Base-by-base conservation (phyloP, 2,329 filamentous ascomycete genomes). In the Harringtonia lauricola region DNA sequence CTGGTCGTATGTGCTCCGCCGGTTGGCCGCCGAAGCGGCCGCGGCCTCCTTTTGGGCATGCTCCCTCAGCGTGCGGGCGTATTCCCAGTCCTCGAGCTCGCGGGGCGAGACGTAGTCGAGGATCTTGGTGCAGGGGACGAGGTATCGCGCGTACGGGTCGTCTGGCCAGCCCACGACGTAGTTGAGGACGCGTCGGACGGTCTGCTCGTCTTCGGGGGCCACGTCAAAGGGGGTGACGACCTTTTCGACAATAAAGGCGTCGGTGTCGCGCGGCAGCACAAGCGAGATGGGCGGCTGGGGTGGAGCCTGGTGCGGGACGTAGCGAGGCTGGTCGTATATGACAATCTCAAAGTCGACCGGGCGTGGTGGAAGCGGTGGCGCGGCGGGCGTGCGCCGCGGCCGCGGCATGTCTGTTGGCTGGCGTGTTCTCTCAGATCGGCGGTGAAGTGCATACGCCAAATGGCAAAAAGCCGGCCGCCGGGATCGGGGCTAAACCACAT, bases 81-180 rank as follows among this genome's bases (percentile, higher is more conserved):
- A 68, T 49, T 79, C 76, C 63, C 69, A 82, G 0, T 75, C 65
- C 54, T 82, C 78, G 3, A 79, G 51, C 10, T 64, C 66, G 12
- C 64, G 60, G 2, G 71, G 70, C 0, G 76, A 79, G 8, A 81
- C 75, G 48, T 78, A 81, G 28, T 80, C 69, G 13, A 72, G 62
- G 7, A 78, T 64, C 47, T 59, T 64, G 44, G 61, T 66, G 62
- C 52, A 68, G 53, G 51, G 66, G 2, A 79, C 61, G 3, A 67
- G 52, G 38, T 70, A 56, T 17, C 66, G 63, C 33, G 69, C 72
- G 0, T 42, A 43, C 0, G 72, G 72, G 1, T 70, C 55, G 47
- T 78, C 73, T 21, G 59, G 64, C 67, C 74, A 78, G 8, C 69
- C 68, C 6, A 81, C 63, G 3, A 74, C 59, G 45, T 81, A 76